These are phyloP conservation scores for Corylus americana DNA, from an alignment of 306 rosid species.

Conservation along the genomic window DNA sequence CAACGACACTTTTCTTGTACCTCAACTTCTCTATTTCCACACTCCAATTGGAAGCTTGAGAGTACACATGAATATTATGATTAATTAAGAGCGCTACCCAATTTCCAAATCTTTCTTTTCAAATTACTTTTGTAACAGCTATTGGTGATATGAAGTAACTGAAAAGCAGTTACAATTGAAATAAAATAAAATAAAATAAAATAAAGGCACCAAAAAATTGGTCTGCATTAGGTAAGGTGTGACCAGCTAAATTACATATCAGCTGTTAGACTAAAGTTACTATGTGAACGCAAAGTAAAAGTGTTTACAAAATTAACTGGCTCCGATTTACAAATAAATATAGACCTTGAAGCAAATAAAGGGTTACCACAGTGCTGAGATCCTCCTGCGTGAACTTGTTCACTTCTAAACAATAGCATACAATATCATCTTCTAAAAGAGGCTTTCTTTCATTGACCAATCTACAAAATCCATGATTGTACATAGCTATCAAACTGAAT, in stretches of 20 bases:
- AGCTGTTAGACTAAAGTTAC: background rate
- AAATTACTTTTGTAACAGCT: background rate
- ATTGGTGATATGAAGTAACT: background rate
- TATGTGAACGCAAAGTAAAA: background rate
- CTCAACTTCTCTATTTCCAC: background rate
- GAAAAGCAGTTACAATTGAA: background rate
- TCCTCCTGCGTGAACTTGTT: slow-evolving; percentile 13
- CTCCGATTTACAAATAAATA: background rate
- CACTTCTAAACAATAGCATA: slow-evolving; percentile 6
- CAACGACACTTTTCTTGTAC: background rate
- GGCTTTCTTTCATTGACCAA: slow-evolving; percentile 14
- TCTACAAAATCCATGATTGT: slow-evolving; percentile 10
- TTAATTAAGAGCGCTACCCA: background rate
- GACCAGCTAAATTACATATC: background rate
- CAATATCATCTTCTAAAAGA: slow-evolving; percentile 30
- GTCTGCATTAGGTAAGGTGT: background rate
- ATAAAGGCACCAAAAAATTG: background rate
- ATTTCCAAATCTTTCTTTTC: background rate
- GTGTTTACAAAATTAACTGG: background rate
- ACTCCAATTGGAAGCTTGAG: background rate
- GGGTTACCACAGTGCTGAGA: slow-evolving; percentile 6
- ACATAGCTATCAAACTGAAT: slow-evolving; percentile 19
- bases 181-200: background rate
- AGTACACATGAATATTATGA: background rate
- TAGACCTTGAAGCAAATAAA: background rate